Conservation (phyloP, 192 early-diverging fungal species). For the Mortierella alpina region DNA sequence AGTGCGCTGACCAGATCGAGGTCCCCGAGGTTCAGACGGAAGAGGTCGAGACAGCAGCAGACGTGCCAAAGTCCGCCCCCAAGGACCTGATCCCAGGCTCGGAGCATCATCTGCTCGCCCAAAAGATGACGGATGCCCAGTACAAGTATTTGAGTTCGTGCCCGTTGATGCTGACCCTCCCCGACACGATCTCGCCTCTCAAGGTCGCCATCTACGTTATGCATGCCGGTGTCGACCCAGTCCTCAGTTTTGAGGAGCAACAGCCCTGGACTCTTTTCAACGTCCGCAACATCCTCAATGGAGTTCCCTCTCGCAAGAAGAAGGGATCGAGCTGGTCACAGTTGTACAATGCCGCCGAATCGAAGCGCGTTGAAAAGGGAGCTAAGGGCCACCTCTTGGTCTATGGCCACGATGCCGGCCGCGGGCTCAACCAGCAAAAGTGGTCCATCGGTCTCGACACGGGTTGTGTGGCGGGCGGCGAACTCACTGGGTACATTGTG, state of each 20-base stretch:
- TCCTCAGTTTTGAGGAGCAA: background rate
- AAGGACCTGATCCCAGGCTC: constrained; percentile 28
- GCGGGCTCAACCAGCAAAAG: constrained; percentile 63
- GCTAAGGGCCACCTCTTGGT: constrained; percentile 40
- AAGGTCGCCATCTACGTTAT: constrained; percentile 34
- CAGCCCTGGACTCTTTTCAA: constrained; percentile 36
- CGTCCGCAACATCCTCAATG: constrained; percentile 58
- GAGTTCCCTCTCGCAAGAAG: constrained; percentile 46
- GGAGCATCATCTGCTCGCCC: constrained; percentile 31
- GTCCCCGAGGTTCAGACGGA: background rate
- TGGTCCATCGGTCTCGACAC: constrained; percentile 73
- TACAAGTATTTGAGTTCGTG: constrained; percentile 44
- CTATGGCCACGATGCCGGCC: constrained; percentile 77
- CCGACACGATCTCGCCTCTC: constrained; percentile 4
- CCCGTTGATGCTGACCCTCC: constrained; percentile 36
- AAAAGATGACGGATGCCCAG: constrained; percentile 15
- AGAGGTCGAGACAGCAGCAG: too few relatives aligned
- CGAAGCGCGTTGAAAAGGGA: background rate
- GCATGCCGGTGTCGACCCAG: constrained; percentile 32
- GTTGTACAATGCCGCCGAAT: constrained; percentile 45
- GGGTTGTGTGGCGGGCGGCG: constrained; percentile 74
- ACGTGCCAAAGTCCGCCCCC: constrained; percentile 2
- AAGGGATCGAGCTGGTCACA: constrained; percentile 55
- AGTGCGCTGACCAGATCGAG: background rate
- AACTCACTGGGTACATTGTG: constrained; percentile 26